Evolutionary conservation across 176 grass and related monocot genomes (phyloP).

Genomic region (Saccharum officinarum): DNA sequence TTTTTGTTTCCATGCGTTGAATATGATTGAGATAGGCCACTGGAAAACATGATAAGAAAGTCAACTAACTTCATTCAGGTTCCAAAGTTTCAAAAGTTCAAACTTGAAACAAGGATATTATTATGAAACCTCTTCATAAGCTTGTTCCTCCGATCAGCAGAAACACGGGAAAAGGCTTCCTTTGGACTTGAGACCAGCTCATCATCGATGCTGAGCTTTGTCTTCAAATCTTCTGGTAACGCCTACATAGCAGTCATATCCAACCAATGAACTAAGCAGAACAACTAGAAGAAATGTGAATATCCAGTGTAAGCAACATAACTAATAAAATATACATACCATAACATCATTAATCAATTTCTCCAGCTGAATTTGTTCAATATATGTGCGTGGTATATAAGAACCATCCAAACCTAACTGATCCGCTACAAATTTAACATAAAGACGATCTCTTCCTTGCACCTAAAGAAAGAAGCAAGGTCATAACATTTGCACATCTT

Average conservation of each 20-base stretch:
- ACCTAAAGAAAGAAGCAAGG: constrained; percentile 49
- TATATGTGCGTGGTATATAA: constrained; percentile 93
- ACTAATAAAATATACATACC: constrained; percentile 51
- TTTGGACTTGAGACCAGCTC: constrained; percentile 86
- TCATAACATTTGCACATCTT: constrained; percentile 2
- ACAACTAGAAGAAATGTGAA: constrained; percentile 11
- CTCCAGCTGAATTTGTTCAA: constrained; percentile 98
- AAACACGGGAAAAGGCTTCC: constrained; percentile 82
- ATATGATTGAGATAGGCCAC: constrained; percentile 92
- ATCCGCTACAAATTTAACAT: constrained; percentile 78
- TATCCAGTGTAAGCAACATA: not conserved
- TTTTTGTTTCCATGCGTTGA: constrained; percentile 83
- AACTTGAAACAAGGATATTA: constrained; percentile 33
- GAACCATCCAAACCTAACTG: constrained; percentile 80
- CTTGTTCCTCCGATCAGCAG: constrained; percentile 84
- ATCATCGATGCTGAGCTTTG: constrained; percentile 93
- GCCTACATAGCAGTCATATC: constrained; percentile 60
- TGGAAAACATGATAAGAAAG: constrained; percentile 42
- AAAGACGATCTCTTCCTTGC: constrained; percentile 85
- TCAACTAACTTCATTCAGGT: constrained; percentile 31
- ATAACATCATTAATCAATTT: constrained; percentile 98
- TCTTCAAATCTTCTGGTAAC: constrained; percentile 96
- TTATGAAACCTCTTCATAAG: constrained; percentile 65
- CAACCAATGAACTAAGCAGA: constrained; percentile 17
- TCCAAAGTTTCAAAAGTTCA: constrained; percentile 20